Evolutionary conservation across 202 grass and related monocot species (phyloP).

Genomic region (Bolboschoenoplectus hybrid): DNA sequence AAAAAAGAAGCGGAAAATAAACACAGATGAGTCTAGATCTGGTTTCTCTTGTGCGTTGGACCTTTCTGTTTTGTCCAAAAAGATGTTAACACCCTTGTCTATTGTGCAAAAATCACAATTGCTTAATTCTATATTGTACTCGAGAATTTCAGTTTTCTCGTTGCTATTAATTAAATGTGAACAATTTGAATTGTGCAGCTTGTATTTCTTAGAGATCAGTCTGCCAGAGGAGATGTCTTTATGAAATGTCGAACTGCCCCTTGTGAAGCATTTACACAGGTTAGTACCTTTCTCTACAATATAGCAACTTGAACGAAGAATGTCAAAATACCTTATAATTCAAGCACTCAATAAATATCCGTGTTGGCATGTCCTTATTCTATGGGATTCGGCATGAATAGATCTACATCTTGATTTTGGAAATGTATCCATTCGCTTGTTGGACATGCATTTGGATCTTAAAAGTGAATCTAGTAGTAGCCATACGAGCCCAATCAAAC

Average conservation of each 20-base stretch:
- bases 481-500: neutral
- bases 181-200: slow-evolving; percentile 50
- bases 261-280: slow-evolving; percentile 13
- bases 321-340: neutral
- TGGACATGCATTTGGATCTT: neutral
- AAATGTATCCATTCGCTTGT: neutral
- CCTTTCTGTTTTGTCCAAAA: neutral
- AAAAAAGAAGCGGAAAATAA: neutral
- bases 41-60: neutral
- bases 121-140: slow-evolving; percentile 27
- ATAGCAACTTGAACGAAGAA: neutral
- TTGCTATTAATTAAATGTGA: neutral
- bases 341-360: neutral
- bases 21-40: neutral
- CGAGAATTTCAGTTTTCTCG: slow-evolving; percentile 24
- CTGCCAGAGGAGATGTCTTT: slow-evolving; percentile 82
- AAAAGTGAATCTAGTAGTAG: neutral
- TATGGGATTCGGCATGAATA: neutral
- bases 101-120: neutral
- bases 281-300: slow-evolving; percentile 27
- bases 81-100: neutral
- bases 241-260: slow-evolving; percentile 38
- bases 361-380: slow-evolving; percentile 15
- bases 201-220: slow-evolving; percentile 94
- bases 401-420: neutral